Conservation (phyloP, 768 basidiomycete genomes). For the Serpula lacrymans region DNA sequence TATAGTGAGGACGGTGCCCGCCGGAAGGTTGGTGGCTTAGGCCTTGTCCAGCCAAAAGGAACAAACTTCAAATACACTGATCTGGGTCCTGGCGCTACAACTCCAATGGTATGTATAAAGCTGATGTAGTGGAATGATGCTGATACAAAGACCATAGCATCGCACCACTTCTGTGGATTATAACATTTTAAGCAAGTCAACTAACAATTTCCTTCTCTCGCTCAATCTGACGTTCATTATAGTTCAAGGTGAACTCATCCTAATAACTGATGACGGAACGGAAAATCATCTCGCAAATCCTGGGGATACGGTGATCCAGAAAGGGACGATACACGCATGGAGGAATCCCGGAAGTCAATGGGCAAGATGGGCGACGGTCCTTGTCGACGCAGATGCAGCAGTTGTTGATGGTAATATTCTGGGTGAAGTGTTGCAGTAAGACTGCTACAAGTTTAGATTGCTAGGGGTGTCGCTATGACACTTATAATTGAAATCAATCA, state of each 20-base stretch:
- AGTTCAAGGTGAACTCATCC: conserved; percentile 55
- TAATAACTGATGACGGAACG: conserved; percentile 54
- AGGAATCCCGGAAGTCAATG: conserved; percentile 47
- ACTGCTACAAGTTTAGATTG: not conserved
- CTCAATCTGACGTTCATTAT: too few relatives aligned
- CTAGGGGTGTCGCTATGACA: conserved; percentile 1
- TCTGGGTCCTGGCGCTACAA: conserved; percentile 47
- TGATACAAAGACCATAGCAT: conserved; percentile 8
- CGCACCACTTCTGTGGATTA: conserved; percentile 58
- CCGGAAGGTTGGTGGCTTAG: conserved; percentile 40
- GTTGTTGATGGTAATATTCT: conserved; percentile 42
- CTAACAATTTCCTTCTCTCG: not conserved
- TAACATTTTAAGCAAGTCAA: conserved; percentile 51
- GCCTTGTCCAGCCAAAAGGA: conserved; percentile 39
- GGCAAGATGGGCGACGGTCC: conserved; percentile 49
- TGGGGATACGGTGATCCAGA: conserved; percentile 55
- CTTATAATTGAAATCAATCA: conserved; percentile 21
- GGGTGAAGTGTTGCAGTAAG: conserved; percentile 2
- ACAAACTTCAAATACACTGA: conserved; percentile 52
- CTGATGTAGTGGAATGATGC: not conserved
- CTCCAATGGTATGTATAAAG: conserved; percentile 43
- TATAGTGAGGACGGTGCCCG: conserved; percentile 50
- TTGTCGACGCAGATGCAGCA: conserved; percentile 55
- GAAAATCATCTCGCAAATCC: conserved; percentile 51
- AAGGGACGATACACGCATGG: conserved; percentile 62